Evolutionary conservation across 75 land plant species (phyloP).

Genomic region (Picea sitchensis): DNA sequence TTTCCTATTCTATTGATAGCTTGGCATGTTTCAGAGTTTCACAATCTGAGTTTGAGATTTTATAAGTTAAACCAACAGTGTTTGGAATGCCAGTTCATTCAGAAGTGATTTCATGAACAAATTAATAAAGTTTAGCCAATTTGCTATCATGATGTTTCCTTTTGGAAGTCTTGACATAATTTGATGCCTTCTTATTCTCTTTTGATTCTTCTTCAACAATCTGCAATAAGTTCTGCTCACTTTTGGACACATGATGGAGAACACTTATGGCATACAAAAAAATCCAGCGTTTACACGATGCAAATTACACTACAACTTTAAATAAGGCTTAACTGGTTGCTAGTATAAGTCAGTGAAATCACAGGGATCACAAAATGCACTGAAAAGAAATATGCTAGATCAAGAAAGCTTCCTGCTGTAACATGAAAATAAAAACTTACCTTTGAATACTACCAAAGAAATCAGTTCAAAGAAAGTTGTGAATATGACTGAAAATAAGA

Average conservation of each 20-base stretch:
- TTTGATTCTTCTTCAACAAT: background rate
- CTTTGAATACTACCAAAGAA: slow-evolving; percentile 55
- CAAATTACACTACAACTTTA: background rate
- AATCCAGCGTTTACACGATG: background rate
- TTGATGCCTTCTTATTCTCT: background rate
- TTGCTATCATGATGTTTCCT: background rate
- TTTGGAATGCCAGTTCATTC: background rate
- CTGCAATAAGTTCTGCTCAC: background rate
- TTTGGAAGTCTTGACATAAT: background rate
- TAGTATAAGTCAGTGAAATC: background rate
- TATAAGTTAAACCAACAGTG: background rate
- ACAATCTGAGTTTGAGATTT: background rate
- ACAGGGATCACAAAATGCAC: background rate
- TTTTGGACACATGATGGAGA: background rate
- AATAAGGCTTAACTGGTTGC: background rate
- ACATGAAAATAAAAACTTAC: slow-evolving; percentile 20
- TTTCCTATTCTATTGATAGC: no score
- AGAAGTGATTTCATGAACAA: background rate
- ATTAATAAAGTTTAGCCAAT: background rate
- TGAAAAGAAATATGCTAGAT: background rate
- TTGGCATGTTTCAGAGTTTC: background rate
- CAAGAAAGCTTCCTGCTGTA: background rate
- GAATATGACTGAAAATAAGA: slow-evolving; percentile 53
- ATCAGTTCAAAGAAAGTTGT: slow-evolving; percentile 62
- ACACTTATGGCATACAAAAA: background rate